Percentiles rank a stretch among this genome's conserved stretches.
These are phyloP conservation scores for Vigna angularis DNA, from an alignment of 306 rosid species.

Conservation along the genomic window DNA sequence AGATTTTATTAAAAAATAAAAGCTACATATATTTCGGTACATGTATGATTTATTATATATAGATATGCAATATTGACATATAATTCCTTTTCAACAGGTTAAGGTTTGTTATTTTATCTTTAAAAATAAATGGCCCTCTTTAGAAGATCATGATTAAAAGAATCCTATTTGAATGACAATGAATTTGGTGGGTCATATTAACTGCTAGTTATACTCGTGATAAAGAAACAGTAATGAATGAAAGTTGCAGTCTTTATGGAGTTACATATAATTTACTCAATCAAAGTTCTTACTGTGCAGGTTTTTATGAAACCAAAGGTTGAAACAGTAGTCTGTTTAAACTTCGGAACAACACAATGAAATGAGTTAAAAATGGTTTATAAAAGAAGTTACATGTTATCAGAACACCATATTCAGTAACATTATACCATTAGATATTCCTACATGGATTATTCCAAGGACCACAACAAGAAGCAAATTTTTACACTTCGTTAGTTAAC, in stretches of 20 bases:
- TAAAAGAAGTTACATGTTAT: neutral
- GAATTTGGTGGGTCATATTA: conserved; percentile 32
- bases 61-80: too few relatives aligned
- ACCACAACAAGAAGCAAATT: neutral
- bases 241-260: neutral
- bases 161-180: conserved; percentile 8
- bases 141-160: neutral
- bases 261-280: neutral
- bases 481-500: neutral
- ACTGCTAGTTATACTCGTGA: neutral
- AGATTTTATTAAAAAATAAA: too few relatives aligned
- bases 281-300: neutral
- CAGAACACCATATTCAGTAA: neutral
- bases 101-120: neutral
- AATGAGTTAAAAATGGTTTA: neutral
- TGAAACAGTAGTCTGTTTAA: neutral
- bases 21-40: too few relatives aligned
- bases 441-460: neutral
- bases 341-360: neutral
- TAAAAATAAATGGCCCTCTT: neutral
- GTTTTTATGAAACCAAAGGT: neutral
- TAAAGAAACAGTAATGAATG: neutral
- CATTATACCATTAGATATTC: neutral
- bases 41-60: too few relatives aligned
- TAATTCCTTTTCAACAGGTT: too few relatives aligned